Percentiles rank a stretch among this genome's conserved stretches.
Evolutionary conservation across 306 rosid species (phyloP).

Genomic region (Boehmeria nivea): DNA sequence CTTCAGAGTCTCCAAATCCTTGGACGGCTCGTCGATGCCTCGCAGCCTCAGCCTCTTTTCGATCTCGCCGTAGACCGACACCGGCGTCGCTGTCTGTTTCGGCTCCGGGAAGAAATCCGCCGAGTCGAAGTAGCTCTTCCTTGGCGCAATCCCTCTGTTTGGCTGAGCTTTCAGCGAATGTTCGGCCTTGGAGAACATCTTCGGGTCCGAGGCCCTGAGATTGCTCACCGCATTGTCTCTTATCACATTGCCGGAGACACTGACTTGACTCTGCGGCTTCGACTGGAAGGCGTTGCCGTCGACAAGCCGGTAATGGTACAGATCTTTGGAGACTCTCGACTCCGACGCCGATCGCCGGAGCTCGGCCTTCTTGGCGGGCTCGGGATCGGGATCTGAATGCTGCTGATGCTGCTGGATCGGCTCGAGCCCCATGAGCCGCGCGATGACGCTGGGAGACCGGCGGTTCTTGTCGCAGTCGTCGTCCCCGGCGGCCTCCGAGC

Average conservation of each 20-base stretch:
- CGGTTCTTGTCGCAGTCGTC: slow-evolving; percentile 53
- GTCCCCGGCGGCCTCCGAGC: slow-evolving; percentile 21
- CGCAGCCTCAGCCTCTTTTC: slow-evolving; percentile 67
- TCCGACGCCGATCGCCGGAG: slow-evolving; percentile 92
- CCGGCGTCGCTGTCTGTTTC: slow-evolving; percentile 24
- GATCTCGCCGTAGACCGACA: slow-evolving; percentile 50
- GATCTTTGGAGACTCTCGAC: slow-evolving; percentile 72
- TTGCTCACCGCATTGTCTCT: slow-evolving; percentile 19
- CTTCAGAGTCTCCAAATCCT: slow-evolving; percentile 67
- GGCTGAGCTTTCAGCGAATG: slow-evolving; percentile 20
- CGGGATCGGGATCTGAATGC: slow-evolving; percentile 38
- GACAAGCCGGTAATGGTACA: slow-evolving; percentile 45
- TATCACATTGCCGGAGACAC: slow-evolving; percentile 25
- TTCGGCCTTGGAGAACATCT: slow-evolving; percentile 24
- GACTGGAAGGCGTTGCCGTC: slow-evolving; percentile 41
- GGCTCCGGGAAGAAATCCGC: slow-evolving; percentile 82
- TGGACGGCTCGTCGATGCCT: slow-evolving; percentile 68
- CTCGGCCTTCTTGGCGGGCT: slow-evolving; percentile 45
- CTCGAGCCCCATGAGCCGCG: slow-evolving; percentile 87
- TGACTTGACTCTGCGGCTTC: slow-evolving; percentile 20
- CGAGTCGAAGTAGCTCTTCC: slow-evolving; percentile 79
- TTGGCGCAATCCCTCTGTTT: slow-evolving; percentile 44
- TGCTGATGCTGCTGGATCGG: slow-evolving; percentile 25
- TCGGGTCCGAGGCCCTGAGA: slow-evolving; percentile 37
- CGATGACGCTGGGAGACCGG: slow-evolving; percentile 84